Evolutionary conservation across 1,284 basidiomycete species (phyloP).

Genomic region (Ganoderma multipileum): DNA sequence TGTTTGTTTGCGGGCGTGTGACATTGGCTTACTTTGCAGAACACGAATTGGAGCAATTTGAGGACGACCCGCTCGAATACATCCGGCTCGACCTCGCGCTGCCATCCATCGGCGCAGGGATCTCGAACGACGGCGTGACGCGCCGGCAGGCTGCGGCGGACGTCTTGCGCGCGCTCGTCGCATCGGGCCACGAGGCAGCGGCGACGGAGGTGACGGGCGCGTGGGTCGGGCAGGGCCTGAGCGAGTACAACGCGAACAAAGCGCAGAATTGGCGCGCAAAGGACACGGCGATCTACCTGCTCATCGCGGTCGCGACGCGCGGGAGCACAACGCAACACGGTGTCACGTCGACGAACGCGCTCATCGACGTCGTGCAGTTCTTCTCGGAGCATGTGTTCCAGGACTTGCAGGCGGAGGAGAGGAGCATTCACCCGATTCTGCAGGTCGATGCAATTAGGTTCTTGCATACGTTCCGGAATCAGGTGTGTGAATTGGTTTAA

Average conservation of each 20-base stretch:
- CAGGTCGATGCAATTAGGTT: constrained; percentile 97
- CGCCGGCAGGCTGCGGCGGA: constrained; percentile 93
- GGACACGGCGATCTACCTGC: constrained; percentile 94
- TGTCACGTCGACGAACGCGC: constrained; percentile 91
- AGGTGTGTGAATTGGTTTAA: constrained; percentile 54
- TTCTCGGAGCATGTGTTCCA: constrained; percentile 92
- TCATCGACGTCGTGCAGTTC: constrained; percentile 95
- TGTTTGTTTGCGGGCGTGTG: neutral
- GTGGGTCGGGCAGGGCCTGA: constrained; percentile 83
- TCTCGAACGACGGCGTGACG: constrained; percentile 65
- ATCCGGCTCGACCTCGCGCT: constrained; percentile 89
- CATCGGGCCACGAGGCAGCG: constrained; percentile 81
- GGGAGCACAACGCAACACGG: constrained; percentile 89
- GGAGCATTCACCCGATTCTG: constrained; percentile 85
- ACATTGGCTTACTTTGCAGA: constrained; percentile 44
- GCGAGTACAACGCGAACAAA: constrained; percentile 69
- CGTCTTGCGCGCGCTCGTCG: constrained; percentile 86
- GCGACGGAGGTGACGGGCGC: constrained; percentile 86
- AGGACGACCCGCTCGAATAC: constrained; percentile 97
- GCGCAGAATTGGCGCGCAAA: constrained; percentile 90
- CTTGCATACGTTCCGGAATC: constrained; percentile 94
- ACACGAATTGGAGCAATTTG: constrained; percentile 95
- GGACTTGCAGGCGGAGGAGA: constrained; percentile 81
- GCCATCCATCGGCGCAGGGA: constrained; percentile 53
- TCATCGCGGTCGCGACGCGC: constrained; percentile 90